phyloP scores from a whole-genome alignment of 2,329 filamentous ascomycete species.

The Aspergillus calidoustus region DNA sequence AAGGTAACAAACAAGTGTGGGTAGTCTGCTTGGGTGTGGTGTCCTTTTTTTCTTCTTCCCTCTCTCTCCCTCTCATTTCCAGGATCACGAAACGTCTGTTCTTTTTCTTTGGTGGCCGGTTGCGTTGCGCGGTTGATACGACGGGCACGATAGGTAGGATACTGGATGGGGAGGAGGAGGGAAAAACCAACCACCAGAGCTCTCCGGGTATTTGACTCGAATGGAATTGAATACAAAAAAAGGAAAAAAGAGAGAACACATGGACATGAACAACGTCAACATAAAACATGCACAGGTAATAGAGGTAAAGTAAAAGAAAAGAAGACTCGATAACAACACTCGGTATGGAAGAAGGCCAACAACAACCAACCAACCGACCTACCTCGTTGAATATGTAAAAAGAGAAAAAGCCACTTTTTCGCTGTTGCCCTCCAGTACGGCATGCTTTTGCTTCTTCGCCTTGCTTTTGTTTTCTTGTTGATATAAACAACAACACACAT shows the following conservation, averaged over 20 bases:
- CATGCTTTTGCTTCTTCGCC: slow-evolving; percentile 6
- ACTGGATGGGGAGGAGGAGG: slow-evolving; percentile 15
- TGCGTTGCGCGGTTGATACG: background rate
- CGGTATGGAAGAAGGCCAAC: slow-evolving; percentile 7
- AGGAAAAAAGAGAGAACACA: slow-evolving; percentile 18
- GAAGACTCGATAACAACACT: background rate
- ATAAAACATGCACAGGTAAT: slow-evolving; percentile 15
- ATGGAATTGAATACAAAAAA: slow-evolving; percentile 14
- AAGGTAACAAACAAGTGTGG: slow-evolving; percentile 25
- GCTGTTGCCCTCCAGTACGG: slow-evolving; percentile 14
- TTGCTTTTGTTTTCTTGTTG: slow-evolving; percentile 7
- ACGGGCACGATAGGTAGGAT: background rate
- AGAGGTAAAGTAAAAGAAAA: slow-evolving; percentile 12
- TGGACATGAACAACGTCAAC: slow-evolving; percentile 12
- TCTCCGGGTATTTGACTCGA: slow-evolving; percentile 32
- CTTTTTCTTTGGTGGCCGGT: background rate
- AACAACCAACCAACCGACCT: slow-evolving; percentile 18
- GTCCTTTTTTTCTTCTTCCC: background rate
- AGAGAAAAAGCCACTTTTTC: slow-evolving; percentile 12
- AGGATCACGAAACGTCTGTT: background rate
- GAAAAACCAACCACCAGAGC: slow-evolving; percentile 23
- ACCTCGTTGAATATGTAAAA: slow-evolving; percentile 25
- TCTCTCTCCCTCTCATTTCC: slow-evolving; percentile 10
- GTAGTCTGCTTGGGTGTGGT: slow-evolving; percentile 21
- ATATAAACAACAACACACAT: slow-evolving; percentile 21